phyloP scores from a whole-genome alignment of 2,329 filamentous ascomycete genomes.

The Epichloe baconii region DNA sequence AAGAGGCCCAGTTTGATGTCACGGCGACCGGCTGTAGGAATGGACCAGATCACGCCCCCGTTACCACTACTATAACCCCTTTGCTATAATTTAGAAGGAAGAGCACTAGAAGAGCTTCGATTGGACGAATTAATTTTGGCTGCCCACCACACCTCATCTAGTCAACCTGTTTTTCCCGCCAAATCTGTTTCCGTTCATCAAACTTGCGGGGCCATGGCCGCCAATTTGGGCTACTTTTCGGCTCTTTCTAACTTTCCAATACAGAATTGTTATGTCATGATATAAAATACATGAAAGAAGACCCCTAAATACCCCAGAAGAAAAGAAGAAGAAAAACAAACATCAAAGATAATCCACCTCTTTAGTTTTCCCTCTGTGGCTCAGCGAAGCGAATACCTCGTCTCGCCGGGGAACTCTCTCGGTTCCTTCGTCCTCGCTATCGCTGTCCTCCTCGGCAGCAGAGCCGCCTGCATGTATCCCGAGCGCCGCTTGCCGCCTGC shows the following conservation, averaged over 20 bases:
- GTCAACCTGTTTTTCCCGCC: constrained; percentile 7
- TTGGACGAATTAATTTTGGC: background rate
- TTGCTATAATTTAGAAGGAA: background rate
- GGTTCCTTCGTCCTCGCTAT: constrained; percentile 42
- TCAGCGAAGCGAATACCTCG: constrained; percentile 52
- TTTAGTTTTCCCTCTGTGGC: constrained; percentile 10
- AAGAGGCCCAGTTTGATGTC: no score
- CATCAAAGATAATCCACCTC: background rate
- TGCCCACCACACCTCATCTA: background rate
- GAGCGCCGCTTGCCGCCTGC: constrained; percentile 60
- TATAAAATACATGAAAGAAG: no score
- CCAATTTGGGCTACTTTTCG: no score
- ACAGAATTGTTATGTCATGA: no score
- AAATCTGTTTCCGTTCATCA: constrained; percentile 34
- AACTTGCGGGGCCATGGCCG: constrained; percentile 28
- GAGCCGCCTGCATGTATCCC: constrained; percentile 34
- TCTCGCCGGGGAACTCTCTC: constrained; percentile 37
- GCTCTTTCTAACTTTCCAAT: no score
- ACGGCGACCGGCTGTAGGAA: no score
- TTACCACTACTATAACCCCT: background rate
- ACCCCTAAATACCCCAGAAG: no score
- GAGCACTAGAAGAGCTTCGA: background rate
- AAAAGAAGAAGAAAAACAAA: no score
- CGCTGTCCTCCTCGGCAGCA: constrained; percentile 34
- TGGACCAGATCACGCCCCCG: no score